These are phyloP conservation scores for Vigna hirtella DNA, from an alignment of 306 rosid species.

Conservation along the genomic window DNA sequence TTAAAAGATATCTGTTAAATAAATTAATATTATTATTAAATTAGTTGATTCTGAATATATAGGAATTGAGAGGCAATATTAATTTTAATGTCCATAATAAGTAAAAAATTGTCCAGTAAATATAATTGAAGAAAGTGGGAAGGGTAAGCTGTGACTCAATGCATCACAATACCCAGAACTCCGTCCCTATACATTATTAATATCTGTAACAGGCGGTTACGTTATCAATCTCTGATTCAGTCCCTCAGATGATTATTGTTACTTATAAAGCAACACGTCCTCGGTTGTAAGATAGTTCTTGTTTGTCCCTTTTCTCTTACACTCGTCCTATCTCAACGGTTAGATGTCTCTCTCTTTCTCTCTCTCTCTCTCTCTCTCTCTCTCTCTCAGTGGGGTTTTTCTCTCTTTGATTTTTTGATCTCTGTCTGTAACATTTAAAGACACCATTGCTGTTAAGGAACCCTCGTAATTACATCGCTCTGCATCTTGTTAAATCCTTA, in stretches of 20 bases:
- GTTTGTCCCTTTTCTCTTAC: background rate
- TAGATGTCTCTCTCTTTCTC: background rate
- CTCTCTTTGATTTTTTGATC: background rate
- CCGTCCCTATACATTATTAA: slow-evolving; percentile 34
- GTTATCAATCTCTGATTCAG: background rate
- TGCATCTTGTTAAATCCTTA: background rate
- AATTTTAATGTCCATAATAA: too few relatives aligned
- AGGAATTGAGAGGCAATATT: too few relatives aligned
- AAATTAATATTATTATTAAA: too few relatives aligned
- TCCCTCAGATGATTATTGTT: background rate
- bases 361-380: background rate
- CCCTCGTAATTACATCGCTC: background rate
- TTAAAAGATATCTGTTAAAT: too few relatives aligned
- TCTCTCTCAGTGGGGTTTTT: background rate
- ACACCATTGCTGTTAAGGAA: background rate
- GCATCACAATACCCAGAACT: slow-evolving; percentile 7
- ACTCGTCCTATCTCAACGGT: slow-evolving; percentile 10
- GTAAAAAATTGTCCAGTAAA: too few relatives aligned
- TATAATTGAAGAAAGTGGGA: background rate
- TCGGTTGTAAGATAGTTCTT: background rate
- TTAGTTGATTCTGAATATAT: too few relatives aligned
- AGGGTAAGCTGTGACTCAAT: background rate
- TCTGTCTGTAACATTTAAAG: background rate
- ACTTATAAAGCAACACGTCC: slow-evolving; percentile 3
- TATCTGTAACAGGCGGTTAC: slow-evolving; percentile 19